A percentile compares a stretch with the other conserved stretches of the same genome.
Evolutionary conservation across 2,329 filamentous ascomycete species (phyloP).

Genomic region (Colletotrichum sp.): DNA sequence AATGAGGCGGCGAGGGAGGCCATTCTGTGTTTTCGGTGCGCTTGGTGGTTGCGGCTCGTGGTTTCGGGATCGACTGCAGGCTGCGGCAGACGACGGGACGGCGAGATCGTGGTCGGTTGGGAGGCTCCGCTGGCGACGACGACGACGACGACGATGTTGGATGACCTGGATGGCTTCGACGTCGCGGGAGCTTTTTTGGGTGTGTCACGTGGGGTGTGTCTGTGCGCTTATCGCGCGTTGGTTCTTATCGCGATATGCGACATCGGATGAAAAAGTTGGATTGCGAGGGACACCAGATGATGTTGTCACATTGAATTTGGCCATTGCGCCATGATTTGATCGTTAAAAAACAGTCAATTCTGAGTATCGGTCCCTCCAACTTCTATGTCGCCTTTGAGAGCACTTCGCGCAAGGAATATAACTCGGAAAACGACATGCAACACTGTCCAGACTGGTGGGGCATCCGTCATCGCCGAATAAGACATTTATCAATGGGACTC

Average conservation of each 20-base stretch:
- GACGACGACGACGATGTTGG: neutral
- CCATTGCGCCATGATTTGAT: neutral
- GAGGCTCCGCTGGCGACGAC: neutral
- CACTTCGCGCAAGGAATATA: rapidly evolving
- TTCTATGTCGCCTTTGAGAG: rapidly evolving
- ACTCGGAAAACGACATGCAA: no score
- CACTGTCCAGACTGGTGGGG: neutral
- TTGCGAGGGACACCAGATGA: neutral
- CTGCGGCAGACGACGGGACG: neutral
- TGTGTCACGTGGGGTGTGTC: neutral
- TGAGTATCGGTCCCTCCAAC: rapidly evolving
- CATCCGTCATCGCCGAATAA: neutral
- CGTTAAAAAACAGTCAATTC: rapidly evolving
- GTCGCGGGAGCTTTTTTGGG: neutral
- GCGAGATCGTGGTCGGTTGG: neutral
- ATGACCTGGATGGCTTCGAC: neutral
- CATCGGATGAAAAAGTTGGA: neutral
- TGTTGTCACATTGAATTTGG: rapidly evolving
- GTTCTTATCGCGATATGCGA: neutral
- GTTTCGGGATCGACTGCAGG: neutral
- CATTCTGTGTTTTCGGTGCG: neutral
- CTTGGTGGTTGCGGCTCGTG: no score
- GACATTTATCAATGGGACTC: neutral
- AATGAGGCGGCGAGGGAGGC: constrained; percentile 25
- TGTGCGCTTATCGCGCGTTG: neutral